Conservation (phyloP, 116 monocot genomes). For the Posidonia oceanica region DNA sequence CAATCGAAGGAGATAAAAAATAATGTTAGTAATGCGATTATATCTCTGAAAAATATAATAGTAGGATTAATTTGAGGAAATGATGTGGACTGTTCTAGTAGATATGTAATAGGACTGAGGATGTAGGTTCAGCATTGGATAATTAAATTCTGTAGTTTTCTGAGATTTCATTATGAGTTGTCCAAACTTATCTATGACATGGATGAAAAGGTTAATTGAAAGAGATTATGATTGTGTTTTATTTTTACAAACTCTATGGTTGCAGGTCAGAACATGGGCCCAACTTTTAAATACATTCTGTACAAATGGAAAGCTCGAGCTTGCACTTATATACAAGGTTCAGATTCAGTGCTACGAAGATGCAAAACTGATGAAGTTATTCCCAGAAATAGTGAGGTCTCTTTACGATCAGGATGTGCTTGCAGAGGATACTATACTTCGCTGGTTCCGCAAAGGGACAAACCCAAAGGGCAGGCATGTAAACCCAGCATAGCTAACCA, state of each 20-base stretch:
- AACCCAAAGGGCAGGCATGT: conserved; percentile 89
- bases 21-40: no score
- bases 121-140: no score
- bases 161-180: no score
- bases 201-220: no score
- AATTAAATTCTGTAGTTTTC: no score
- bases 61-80: no score
- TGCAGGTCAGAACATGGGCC: conserved; percentile 91
- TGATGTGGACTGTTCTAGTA: no score
- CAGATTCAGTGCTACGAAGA: conserved; percentile 96
- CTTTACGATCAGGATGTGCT: conserved; percentile 94
- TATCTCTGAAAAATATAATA: no score
- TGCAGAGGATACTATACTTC: conserved; percentile 94
- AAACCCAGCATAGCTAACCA: neutral
- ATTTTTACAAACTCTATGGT: neutral
- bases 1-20: no score
- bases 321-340: conserved; percentile 92
- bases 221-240: neutral
- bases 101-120: no score
- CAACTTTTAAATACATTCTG: conserved; percentile 73
- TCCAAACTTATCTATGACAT: no score
- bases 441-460: conserved; percentile 82
- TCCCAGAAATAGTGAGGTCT: conserved; percentile 89
- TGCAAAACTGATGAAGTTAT: conserved; percentile 91
- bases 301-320: conserved; percentile 69